Conservation (phyloP, 1,284 basidiomycete genomes). For the Boletus mariae region DNA sequence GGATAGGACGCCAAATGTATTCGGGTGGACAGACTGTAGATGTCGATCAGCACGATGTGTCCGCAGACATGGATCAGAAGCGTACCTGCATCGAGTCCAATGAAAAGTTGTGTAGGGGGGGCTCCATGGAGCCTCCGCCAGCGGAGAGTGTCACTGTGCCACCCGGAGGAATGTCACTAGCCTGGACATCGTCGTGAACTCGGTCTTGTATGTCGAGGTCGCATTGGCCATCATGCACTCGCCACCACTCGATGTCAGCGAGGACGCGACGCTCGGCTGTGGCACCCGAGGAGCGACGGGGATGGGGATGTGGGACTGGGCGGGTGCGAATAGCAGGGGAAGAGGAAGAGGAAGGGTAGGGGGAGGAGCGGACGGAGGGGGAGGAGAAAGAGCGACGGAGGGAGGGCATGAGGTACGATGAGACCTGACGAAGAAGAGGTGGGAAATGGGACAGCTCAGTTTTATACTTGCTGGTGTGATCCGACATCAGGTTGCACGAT, state of each 20-base stretch:
- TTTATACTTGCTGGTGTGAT: slow-evolving; percentile 28
- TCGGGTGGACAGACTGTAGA: slow-evolving; percentile 30
- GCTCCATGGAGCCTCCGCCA: slow-evolving; percentile 20
- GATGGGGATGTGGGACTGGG: slow-evolving; percentile 40
- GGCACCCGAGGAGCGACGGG: slow-evolving; percentile 61
- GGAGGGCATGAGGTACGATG: slow-evolving; percentile 55
- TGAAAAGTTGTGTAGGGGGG: slow-evolving; percentile 18
- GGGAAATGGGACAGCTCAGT: slow-evolving; percentile 26
- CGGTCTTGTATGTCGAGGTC: slow-evolving; percentile 42
- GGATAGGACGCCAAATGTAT: slow-evolving; percentile 43
- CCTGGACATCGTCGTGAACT: slow-evolving; percentile 21
- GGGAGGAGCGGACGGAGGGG: slow-evolving; percentile 58
- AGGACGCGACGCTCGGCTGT: slow-evolving; percentile 62
- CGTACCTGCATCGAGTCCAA: slow-evolving; percentile 25
- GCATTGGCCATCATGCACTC: slow-evolving; percentile 65
- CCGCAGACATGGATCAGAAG: not conserved
- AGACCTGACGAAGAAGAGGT: slow-evolving; percentile 19
- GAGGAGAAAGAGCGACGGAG: slow-evolving; percentile 71
- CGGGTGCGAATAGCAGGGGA: slow-evolving; percentile 30
- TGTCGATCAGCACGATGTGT: slow-evolving; percentile 21
- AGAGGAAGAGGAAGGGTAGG: slow-evolving; percentile 48
- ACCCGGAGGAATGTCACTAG: slow-evolving; percentile 13
- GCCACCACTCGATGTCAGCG: slow-evolving; percentile 83
- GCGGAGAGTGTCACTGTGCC: slow-evolving; percentile 24
- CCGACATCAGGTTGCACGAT: slow-evolving; percentile 8